Percentiles rank a stretch among this genome's conserved stretches.
Conservation (phyloP, 331 rosid genomes). For the Pyrus hybrid region DNA sequence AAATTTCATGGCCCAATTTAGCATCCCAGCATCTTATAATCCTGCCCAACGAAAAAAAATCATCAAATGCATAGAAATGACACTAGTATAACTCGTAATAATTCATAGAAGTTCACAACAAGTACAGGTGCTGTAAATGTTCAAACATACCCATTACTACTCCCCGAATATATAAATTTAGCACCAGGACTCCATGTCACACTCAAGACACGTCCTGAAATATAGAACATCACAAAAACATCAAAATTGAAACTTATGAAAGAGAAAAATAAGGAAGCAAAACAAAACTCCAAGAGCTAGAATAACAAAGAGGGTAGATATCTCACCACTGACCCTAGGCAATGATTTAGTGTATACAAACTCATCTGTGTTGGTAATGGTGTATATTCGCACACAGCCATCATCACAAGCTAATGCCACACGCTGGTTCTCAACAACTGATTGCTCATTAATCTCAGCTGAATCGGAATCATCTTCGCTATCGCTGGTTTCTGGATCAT, state of each 20-base stretch:
- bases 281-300: not conserved
- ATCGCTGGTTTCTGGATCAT: conserved; percentile 35
- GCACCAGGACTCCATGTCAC: conserved; percentile 85
- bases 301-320: conserved; percentile 10
- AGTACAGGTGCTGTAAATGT: not conserved
- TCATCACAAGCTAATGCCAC: conserved; percentile 76
- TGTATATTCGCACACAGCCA: conserved; percentile 66
- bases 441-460: conserved; percentile 16
- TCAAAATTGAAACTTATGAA: not conserved
- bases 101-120: not conserved
- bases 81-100: not conserved
- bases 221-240: conserved; percentile 5
- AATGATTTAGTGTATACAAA: conserved; percentile 56
- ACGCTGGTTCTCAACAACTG: conserved; percentile 26
- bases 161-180: conserved; percentile 67
- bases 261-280: not conserved
- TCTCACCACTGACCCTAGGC: conserved; percentile 83
- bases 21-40: conserved; percentile 81
- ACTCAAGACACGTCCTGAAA: conserved; percentile 71
- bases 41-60: conserved; percentile 23
- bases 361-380: conserved; percentile 47
- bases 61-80: not conserved
- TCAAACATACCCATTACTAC: conserved; percentile 78
- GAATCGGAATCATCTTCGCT: conserved; percentile 53
- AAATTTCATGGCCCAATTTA: conserved; percentile 46